A percentile compares a stretch with the other conserved stretches of the same genome.
These are phyloP conservation scores for Suillus variegatus DNA, from an alignment of 768 basidiomycete genomes.

Conservation along the genomic window DNA sequence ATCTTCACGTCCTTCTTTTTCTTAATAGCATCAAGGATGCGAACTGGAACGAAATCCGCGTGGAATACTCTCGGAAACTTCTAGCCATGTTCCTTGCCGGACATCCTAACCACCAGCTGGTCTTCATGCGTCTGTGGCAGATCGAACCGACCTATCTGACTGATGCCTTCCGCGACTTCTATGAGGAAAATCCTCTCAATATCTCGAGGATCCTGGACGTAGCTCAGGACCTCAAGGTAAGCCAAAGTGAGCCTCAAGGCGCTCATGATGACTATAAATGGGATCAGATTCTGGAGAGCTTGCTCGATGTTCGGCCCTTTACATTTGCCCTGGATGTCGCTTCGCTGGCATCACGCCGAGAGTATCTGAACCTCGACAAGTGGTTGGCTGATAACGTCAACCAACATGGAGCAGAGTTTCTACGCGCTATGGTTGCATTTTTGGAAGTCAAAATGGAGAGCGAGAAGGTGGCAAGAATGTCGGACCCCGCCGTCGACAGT, in stretches of 20 bases:
- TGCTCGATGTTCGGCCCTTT: constrained; percentile 87
- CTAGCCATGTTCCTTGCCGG: constrained; percentile 89
- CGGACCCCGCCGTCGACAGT: constrained; percentile 76
- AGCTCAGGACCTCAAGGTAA: constrained; percentile 90
- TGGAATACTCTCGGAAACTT: constrained; percentile 84
- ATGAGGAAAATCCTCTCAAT: constrained; percentile 89
- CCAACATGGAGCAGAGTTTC: constrained; percentile 80
- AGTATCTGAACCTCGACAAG: constrained; percentile 94
- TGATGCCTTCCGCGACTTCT: constrained; percentile 87
- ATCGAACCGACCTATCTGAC: constrained; percentile 85
- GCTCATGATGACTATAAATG: constrained; percentile 9
- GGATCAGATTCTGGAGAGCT: constrained; percentile 81
- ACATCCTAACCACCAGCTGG: constrained; percentile 93
- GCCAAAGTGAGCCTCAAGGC: constrained; percentile 19
- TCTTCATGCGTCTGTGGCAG: constrained; percentile 97
- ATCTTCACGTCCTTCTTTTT: constrained; percentile 7
- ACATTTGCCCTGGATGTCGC: constrained; percentile 93
- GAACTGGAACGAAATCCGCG: constrained; percentile 84
- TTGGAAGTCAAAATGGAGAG: constrained; percentile 91
- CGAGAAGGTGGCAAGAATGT: constrained; percentile 74
- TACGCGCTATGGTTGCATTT: constrained; percentile 85
- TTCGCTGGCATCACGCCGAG: constrained; percentile 87
- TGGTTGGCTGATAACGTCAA: constrained; percentile 91
- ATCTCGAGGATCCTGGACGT: constrained; percentile 95
- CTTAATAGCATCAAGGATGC: constrained; percentile 50